Percentiles rank a stretch among this genome's conserved stretches.
phyloP scores from a whole-genome alignment of 768 basidiomycete species.

The Suillus sp. region DNA sequence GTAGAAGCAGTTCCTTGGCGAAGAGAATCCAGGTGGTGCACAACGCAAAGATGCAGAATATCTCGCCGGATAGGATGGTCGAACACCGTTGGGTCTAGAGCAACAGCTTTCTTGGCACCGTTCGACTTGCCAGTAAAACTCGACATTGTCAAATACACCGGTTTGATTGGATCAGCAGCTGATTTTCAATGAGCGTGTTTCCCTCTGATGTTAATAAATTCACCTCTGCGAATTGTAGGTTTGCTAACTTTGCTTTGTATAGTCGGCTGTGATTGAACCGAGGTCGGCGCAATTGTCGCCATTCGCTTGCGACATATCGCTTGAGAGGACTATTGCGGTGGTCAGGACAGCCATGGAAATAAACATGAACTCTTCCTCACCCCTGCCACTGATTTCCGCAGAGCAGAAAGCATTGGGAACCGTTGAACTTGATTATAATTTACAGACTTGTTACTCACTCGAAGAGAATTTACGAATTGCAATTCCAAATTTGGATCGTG shows the following conservation, averaged over 20 bases:
- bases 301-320: slow-evolving; percentile 17
- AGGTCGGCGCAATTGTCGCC: slow-evolving; percentile 12
- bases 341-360: background rate
- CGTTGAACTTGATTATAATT: slow-evolving; percentile 5
- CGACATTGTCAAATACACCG: slow-evolving; percentile 64
- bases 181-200: slow-evolving; percentile 12
- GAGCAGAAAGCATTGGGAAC: slow-evolving; percentile 23
- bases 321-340: slow-evolving; percentile 2
- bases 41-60: slow-evolving; percentile 90
- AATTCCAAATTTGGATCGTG: slow-evolving; percentile 30
- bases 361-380: slow-evolving; percentile 10
- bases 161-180: slow-evolving; percentile 45
- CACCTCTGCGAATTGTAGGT: slow-evolving; percentile 20
- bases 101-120: slow-evolving; percentile 50
- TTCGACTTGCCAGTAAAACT: slow-evolving; percentile 49
- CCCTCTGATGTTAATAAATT: slow-evolving; percentile 13
- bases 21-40: slow-evolving; percentile 83
- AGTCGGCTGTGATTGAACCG: slow-evolving; percentile 7
- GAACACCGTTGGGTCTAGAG: slow-evolving; percentile 83
- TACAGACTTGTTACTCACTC: background rate
- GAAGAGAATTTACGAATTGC: background rate
- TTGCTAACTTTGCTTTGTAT: background rate
- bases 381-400: slow-evolving; percentile 20
- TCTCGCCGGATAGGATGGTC: slow-evolving; percentile 86
- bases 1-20: slow-evolving; percentile 93